Percentiles rank a stretch among this genome's conserved stretches.
Conservation (phyloP, 2,329 filamentous ascomycete species). For the Emmonsia crescens region DNA sequence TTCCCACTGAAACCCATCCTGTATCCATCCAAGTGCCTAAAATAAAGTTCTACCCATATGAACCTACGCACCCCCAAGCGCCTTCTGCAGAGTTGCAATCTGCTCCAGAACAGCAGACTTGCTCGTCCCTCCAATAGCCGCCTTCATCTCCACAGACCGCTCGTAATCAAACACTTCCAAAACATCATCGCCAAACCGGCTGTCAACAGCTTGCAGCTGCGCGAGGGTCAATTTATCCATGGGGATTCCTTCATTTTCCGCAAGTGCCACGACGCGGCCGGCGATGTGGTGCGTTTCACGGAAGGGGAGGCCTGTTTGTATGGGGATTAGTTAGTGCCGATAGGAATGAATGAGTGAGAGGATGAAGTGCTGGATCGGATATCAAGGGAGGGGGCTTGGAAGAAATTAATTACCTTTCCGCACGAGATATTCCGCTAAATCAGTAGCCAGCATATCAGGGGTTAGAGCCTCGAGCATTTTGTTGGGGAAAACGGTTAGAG, state of each 20-base stretch:
- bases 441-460: constrained; percentile 67
- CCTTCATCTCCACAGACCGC: constrained; percentile 67
- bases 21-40: background rate
- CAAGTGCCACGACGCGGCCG: constrained; percentile 59
- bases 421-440: constrained; percentile 40
- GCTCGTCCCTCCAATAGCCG: constrained; percentile 68
- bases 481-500: constrained; percentile 56
- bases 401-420: constrained; percentile 7
- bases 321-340: background rate
- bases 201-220: constrained; percentile 58
- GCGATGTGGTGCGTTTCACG: constrained; percentile 71
- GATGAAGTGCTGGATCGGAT: background rate
- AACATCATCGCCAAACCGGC: constrained; percentile 61
- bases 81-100: constrained; percentile 46
- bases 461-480: constrained; percentile 71
- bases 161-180: constrained; percentile 67
- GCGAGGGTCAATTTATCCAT: constrained; percentile 60
- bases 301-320: constrained; percentile 51
- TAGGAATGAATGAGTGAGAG: background rate
- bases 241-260: constrained; percentile 53
- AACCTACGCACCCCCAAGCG: background rate
- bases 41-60: background rate
- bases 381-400: too few species aligned
- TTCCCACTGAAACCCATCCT: background rate
- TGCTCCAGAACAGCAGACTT: constrained; percentile 56